Conservation (phyloP, 2,329 filamentous ascomycete genomes). For the Xylariomycetidae sp. region DNA sequence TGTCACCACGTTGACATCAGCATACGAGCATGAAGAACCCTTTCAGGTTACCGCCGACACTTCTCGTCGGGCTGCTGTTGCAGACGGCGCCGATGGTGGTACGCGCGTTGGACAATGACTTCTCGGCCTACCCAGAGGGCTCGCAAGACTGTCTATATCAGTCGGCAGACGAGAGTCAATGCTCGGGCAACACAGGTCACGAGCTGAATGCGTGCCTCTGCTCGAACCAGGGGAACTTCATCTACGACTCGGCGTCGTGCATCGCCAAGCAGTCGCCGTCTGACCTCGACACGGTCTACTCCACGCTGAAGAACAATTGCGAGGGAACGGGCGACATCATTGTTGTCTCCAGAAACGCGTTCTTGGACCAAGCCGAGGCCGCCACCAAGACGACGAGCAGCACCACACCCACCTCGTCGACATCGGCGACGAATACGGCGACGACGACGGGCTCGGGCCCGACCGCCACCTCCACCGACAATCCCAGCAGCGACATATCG, state of each 20-base stretch:
- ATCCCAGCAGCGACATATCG: slow-evolving; percentile 2
- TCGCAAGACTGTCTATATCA: slow-evolving; percentile 38
- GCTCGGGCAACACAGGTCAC: slow-evolving; percentile 31
- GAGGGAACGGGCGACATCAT: slow-evolving; percentile 37
- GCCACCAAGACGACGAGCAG: slow-evolving; percentile 14
- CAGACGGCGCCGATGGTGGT: slow-evolving; percentile 13
- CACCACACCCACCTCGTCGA: slow-evolving; percentile 10
- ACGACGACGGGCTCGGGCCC: slow-evolving; percentile 8
- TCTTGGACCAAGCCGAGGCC: slow-evolving; percentile 28
- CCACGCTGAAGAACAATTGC: slow-evolving; percentile 38
- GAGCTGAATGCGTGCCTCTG: slow-evolving; percentile 46
- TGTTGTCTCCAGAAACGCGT: slow-evolving; percentile 34
- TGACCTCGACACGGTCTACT: slow-evolving; percentile 38
- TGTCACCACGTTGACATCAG: no score
- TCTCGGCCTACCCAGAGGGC: slow-evolving; percentile 34
- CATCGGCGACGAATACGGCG: slow-evolving; percentile 7
- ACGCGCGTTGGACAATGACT: slow-evolving; percentile 31
- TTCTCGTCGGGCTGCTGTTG: slow-evolving; percentile 24
- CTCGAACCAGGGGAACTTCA: slow-evolving; percentile 41
- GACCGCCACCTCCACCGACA: slow-evolving; percentile 10
- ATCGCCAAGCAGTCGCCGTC: slow-evolving; percentile 30
- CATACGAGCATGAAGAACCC: no score
- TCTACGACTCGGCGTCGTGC: slow-evolving; percentile 41
- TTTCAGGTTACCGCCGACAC: no score
- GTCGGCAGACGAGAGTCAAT: slow-evolving; percentile 33